Base-by-base conservation (phyloP, 768 basidiomycete genomes). In the Leccinum arenicola region DNA sequence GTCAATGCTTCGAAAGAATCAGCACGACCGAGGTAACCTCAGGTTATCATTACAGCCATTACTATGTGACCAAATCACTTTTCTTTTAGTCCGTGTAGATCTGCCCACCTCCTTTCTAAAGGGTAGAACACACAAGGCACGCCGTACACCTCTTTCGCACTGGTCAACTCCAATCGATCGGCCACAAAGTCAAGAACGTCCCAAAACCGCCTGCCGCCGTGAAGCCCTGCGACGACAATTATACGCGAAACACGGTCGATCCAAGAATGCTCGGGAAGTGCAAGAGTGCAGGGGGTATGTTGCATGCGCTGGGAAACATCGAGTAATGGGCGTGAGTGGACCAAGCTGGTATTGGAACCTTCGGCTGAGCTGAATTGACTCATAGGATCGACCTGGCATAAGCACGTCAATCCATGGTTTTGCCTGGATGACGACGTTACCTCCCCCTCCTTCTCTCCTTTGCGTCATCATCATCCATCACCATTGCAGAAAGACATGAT, bases 121-220 rank as follows among this genome's bases (percentile, higher is more conserved):
- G 38, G 85, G 87, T 88, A 1, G 79, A 85, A 66, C 81, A 86
- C 6, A 91, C 89, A 0, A 76, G 85, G 57, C 83, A 87, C 63
- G 88, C 88, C 0, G 87, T 88, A 7, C 75, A 84, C 11, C 77
- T 84, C 6, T 88, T 90, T 68, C 81, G 86, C 15, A 88, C 85
- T 0, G 90, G 89, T 8, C 78, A 87, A 59, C 76, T 91, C 19
- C 74, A 78, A 14, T 84, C 85, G 0, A 85, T 92, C n/a, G 87
- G 88, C 0, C 82, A 89, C 67, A 80, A 78, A 74, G 78, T 5
- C 50, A 51, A 52, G 76, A 6, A 77, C 68, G 11, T 78, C 80
- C 4, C 85, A 82, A 3, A 66, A 6, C 87, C 85, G 1, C 88
- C 88, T 1, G 82, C 81, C 7, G 82, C 81, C 7, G 23, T 50